A percentile compares a stretch with the other conserved stretches of the same genome.
Evolutionary conservation across 495 filamentous ascomycete species (phyloP).

Genomic region (Aspergillus sclerotiicarbonarius): DNA sequence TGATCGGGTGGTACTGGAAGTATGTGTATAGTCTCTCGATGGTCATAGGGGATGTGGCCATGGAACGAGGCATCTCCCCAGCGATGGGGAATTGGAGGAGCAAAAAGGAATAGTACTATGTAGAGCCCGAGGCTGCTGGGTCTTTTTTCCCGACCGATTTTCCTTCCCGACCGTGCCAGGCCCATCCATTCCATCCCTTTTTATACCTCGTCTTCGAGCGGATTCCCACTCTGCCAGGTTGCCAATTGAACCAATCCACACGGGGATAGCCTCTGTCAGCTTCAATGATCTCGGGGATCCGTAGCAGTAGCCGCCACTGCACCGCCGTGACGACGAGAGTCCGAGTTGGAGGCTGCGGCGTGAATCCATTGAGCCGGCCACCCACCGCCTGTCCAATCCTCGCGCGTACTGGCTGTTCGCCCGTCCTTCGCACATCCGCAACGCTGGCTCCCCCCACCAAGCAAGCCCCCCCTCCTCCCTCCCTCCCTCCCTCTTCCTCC

Average conservation of each 20-base stretch:
- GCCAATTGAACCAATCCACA: not conserved
- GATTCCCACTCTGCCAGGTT: conserved; percentile 1
- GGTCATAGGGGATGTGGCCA: not conserved
- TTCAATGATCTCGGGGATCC: conserved; percentile 5
- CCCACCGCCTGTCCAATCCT: conserved; percentile 40
- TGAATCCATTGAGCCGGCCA: conserved; percentile 38
- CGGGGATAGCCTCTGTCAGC: not conserved
- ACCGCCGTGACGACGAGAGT: conserved; percentile 5
- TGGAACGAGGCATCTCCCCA: not conserved
- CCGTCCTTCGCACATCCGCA: conserved; percentile 41
- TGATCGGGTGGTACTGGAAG: not conserved
- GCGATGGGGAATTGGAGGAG: not conserved
- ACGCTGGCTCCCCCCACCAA: conserved; percentile 45
- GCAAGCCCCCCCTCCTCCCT: conserved; percentile 39
- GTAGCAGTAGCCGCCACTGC: conserved; percentile 3
- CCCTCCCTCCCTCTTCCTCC: conserved; percentile 31
- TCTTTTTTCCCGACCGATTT: conserved; percentile 6
- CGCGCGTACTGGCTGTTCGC: conserved; percentile 22
- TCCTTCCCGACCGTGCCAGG: conserved; percentile 2
- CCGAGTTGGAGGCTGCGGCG: not conserved
- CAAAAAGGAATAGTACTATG: not conserved
- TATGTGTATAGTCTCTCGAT: not conserved
- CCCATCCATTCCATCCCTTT: conserved; percentile 9
- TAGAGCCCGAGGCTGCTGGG: not conserved
- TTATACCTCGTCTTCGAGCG: conserved; percentile 9